Evolutionary conservation across 257 asterid species (phyloP).

Genomic region (Thymus mandschuricus): DNA sequence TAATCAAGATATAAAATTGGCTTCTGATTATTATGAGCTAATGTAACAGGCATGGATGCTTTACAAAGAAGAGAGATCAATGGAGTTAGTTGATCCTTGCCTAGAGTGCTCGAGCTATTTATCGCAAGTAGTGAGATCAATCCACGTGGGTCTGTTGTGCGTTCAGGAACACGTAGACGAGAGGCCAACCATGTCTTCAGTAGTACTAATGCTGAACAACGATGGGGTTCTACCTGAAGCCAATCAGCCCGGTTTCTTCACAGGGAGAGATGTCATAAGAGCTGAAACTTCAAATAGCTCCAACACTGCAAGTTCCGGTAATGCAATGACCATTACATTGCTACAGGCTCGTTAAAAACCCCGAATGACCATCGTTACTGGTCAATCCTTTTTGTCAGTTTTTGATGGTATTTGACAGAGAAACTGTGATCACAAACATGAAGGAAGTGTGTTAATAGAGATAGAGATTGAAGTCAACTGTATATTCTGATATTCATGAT

Average conservation of each 20-base stretch:
- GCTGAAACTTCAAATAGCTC: background rate
- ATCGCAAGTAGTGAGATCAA: slow-evolving; percentile 24
- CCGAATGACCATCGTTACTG: no score
- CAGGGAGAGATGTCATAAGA: background rate
- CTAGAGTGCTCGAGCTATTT: background rate
- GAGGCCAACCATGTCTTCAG: slow-evolving; percentile 15
- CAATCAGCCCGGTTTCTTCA: slow-evolving; percentile 10
- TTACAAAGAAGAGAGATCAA: slow-evolving; percentile 34
- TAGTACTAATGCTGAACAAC: slow-evolving; percentile 13
- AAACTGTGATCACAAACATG: no score
- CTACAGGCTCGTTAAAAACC: slow-evolving; percentile 7
- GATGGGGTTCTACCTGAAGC: slow-evolving; percentile 2
- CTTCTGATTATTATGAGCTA: background rate
- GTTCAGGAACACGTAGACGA: slow-evolving; percentile 7
- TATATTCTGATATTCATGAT: no score
- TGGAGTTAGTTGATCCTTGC: slow-evolving; percentile 32
- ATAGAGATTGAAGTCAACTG: no score
- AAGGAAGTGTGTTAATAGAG: background rate
- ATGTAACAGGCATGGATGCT: slow-evolving; percentile 48
- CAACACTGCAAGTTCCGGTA: background rate
- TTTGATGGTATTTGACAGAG: no score
- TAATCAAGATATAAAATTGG: background rate
- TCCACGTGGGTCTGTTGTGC: slow-evolving; percentile 29
- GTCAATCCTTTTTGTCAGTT: no score
- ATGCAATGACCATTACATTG: slow-evolving; percentile 11